Percentiles rank a stretch among this genome's conserved stretches.
phyloP scores from a whole-genome alignment of 2,329 filamentous ascomycete genomes.

The Madurella mycetomatis region DNA sequence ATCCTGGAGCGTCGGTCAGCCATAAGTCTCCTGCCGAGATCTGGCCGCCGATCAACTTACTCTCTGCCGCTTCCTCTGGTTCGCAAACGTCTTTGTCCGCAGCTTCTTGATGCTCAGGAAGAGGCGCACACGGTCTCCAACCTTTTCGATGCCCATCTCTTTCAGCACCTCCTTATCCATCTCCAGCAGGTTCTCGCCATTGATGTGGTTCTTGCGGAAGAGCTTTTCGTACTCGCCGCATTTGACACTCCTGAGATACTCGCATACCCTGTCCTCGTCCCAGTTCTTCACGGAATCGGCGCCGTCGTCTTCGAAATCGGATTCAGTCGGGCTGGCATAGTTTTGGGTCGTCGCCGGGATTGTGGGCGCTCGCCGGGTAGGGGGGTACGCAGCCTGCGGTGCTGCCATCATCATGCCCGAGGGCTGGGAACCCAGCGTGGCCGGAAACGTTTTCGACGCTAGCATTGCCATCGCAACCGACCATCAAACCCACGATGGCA shows the following conservation, averaged over 20 bases:
- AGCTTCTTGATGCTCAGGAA: constrained; percentile 82
- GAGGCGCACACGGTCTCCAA: constrained; percentile 90
- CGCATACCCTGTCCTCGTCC: constrained; percentile 87
- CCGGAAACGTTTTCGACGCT: constrained; percentile 68
- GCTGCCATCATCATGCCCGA: constrained; percentile 43
- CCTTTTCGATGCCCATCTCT: constrained; percentile 97
- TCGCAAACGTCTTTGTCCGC: constrained; percentile 69
- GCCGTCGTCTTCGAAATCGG: constrained; percentile 84
- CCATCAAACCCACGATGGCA: constrained; percentile 11
- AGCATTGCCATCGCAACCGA: constrained; percentile 64
- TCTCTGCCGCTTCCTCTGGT: constrained; percentile 78
- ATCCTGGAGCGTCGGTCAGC: constrained; percentile 51
- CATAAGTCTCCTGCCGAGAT: not conserved
- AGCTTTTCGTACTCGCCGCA: constrained; percentile 90
- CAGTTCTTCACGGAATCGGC: constrained; percentile 76
- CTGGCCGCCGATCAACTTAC: constrained; percentile 46
- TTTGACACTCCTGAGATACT: constrained; percentile 87
- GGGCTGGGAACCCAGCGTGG: constrained; percentile 46
- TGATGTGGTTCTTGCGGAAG: constrained; percentile 92
- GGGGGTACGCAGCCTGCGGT: constrained; percentile 46
- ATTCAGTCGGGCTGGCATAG: constrained; percentile 82
- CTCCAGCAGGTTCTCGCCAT: constrained; percentile 91
- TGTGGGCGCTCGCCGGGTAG: constrained; percentile 49
- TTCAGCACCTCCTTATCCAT: constrained; percentile 95
- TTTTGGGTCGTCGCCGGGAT: constrained; percentile 48